Base-by-base conservation (phyloP, 2,329 filamentous ascomycete genomes). In the Cladophialophora yegresii region DNA sequence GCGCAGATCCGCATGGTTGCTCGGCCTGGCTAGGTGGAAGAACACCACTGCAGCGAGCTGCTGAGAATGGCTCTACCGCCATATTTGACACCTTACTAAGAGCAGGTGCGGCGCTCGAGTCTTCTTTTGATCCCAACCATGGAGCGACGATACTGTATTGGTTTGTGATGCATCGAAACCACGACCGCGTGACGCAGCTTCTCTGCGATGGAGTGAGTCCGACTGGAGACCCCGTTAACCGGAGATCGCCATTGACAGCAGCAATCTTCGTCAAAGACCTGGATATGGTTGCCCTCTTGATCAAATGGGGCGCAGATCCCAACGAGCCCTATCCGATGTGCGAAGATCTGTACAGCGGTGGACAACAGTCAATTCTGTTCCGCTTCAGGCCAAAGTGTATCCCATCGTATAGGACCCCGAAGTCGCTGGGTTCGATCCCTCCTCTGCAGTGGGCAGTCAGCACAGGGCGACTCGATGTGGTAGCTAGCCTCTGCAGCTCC, bases 1-100 rank as follows among this genome's bases (percentile, higher is more conserved):
- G 58, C 12, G 58, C 58, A 16, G 40, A 61, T 9, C 22, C 49
- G 33, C 28, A 54, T 54, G 2, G 33, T 16, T 54, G 45, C 28
- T 53, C 47, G 2, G 22, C 30, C 4, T 45, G 30, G n/a, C 33
- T 32, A 61, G 22, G 26, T 10, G 49, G 49, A 45, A 22, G 32
- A 20, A 54, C 58, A 26, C 28, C 36, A 32, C 49, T 61, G 33
- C 33, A 54, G 33, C 20, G 33, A 22, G 58, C 58, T 2, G 33
- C 33, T 13, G 58, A 54, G 36, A 36, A n/a, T 22, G 58, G 58
- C 5, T 45, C 26, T 40, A 23, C 28, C 20, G 23, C 32, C 40
- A 61, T 61, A 16, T 45, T 61, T 20, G 58, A 61, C 22, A 8
- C 22, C 6, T 54, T 61, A 26, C 36, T 36, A 54, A 6, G 20